phyloP scores from a whole-genome alignment of 2,329 filamentous ascomycete species.

The Ophidiomyces ophidiicola region DNA sequence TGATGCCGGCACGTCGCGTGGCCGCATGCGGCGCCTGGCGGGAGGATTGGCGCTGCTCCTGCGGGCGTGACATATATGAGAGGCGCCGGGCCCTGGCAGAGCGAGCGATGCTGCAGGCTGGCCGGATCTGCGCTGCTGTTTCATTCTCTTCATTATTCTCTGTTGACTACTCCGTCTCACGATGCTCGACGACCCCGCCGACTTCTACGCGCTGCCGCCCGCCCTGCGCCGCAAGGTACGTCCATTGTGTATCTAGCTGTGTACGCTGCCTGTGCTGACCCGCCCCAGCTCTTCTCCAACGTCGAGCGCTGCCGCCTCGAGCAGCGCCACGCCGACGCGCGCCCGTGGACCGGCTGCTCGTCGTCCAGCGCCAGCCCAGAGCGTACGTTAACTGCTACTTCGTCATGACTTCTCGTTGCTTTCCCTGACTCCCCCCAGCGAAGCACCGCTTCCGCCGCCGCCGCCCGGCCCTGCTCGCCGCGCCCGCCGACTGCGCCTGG shows the following conservation, averaged over 20 bases:
- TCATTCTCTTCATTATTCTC: too few species aligned
- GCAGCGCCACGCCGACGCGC: slow-evolving; percentile 26
- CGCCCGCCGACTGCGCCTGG: slow-evolving; percentile 51
- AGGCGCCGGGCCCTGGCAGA: too few species aligned
- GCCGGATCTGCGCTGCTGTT: too few species aligned
- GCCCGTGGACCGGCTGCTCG: too few species aligned
- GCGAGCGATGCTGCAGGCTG: not conserved
- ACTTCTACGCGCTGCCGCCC: slow-evolving; percentile 43
- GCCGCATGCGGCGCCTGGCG: too few species aligned
- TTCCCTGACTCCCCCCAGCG: slow-evolving; percentile 5
- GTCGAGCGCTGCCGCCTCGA: slow-evolving; percentile 27
- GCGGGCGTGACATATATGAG: too few species aligned
- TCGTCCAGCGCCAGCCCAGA: too few species aligned
- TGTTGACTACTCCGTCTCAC: slow-evolving; percentile 1
- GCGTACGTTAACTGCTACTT: too few species aligned
- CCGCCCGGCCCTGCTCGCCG: slow-evolving; percentile 27
- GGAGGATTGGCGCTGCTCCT: too few species aligned
- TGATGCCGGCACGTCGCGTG: too few species aligned
- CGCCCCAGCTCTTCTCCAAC: slow-evolving; percentile 33
- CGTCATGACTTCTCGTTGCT: too few species aligned
- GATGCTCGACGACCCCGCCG: slow-evolving; percentile 17
- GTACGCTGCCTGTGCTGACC: not conserved
- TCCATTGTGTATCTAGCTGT: slow-evolving; percentile 12
- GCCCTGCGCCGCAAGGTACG: slow-evolving; percentile 48
- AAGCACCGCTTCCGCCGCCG: slow-evolving; percentile 10